Conservation (phyloP, 768 basidiomycete species). For the Rhizopogon salebrosus region DNA sequence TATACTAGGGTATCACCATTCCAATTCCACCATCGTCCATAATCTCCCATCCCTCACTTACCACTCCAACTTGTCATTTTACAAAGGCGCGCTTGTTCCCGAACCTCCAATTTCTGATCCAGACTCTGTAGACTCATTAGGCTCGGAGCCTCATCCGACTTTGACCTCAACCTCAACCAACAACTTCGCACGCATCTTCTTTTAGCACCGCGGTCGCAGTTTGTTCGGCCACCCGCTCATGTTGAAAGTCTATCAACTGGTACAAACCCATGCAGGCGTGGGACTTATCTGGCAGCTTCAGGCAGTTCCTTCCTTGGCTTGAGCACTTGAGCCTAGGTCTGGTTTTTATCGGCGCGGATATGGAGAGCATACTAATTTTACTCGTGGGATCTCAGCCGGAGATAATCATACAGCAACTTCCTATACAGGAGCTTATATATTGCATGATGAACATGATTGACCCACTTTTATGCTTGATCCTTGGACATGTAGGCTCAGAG, state of each 20-base stretch:
- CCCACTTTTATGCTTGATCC: too few species aligned
- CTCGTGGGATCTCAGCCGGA: background rate
- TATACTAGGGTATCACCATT: background rate
- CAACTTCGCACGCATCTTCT: constrained; percentile 3
- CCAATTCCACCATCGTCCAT: background rate
- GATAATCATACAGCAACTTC: background rate
- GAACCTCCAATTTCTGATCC: background rate
- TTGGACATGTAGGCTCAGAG: background rate
- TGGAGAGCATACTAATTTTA: constrained; percentile 2
- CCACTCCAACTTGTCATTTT: background rate
- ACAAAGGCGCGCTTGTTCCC: background rate
- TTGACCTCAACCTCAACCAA: too few species aligned
- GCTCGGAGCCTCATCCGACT: background rate
- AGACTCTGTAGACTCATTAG: background rate
- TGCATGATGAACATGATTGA: too few species aligned
- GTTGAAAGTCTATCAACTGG: background rate
- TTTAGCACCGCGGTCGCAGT: constrained; percentile 4
- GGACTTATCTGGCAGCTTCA: background rate
- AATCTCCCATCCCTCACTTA: background rate
- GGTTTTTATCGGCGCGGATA: background rate
- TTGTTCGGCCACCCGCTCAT: constrained; percentile 8
- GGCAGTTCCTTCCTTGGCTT: background rate
- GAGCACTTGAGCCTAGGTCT: background rate
- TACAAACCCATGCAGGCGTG: background rate
- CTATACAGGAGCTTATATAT: background rate